phyloP scores from a whole-genome alignment of 805 yeast species.

The Brettanomyces anomalus region DNA sequence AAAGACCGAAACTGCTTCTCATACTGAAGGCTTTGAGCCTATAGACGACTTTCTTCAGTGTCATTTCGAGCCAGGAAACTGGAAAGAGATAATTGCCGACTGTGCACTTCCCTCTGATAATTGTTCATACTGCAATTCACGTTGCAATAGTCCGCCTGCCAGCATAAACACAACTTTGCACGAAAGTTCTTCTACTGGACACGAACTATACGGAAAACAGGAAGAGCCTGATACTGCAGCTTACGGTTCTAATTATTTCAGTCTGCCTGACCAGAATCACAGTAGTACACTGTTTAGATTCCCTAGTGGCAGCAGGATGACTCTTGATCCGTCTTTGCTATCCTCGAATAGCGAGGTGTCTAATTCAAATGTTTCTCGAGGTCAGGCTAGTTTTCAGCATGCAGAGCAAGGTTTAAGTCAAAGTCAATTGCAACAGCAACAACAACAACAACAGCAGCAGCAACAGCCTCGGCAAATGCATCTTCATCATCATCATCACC shows the following conservation, averaged over 20 bases:
- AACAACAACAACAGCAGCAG: not conserved
- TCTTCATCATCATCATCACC: constrained; percentile 1
- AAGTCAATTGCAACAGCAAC: not conserved
- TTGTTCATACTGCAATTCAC: not conserved
- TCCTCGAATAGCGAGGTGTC: too few species aligned
- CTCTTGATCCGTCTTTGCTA: too few species aligned
- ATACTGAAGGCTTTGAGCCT: not conserved
- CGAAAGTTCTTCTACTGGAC: not conserved
- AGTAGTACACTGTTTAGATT: too few species aligned
- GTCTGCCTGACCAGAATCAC: too few species aligned
- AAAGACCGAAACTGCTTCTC: too few species aligned
- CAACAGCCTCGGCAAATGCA: not conserved
- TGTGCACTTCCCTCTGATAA: not conserved
- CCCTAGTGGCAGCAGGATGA: too few species aligned
- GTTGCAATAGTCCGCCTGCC: not conserved
- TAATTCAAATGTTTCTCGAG: too few species aligned
- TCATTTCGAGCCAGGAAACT: constrained; percentile 2
- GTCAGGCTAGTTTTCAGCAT: too few species aligned
- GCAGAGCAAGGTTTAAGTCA: too few species aligned
- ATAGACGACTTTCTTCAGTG: constrained; percentile 3
- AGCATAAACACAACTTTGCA: not conserved
- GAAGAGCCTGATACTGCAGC: too few species aligned
- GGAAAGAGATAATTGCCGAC: constrained; percentile 1
- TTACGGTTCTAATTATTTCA: too few species aligned
- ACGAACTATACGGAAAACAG: not conserved